Base-by-base conservation (phyloP, 2,329 filamentous ascomycete genomes). In the Aureobasidium sp. region DNA sequence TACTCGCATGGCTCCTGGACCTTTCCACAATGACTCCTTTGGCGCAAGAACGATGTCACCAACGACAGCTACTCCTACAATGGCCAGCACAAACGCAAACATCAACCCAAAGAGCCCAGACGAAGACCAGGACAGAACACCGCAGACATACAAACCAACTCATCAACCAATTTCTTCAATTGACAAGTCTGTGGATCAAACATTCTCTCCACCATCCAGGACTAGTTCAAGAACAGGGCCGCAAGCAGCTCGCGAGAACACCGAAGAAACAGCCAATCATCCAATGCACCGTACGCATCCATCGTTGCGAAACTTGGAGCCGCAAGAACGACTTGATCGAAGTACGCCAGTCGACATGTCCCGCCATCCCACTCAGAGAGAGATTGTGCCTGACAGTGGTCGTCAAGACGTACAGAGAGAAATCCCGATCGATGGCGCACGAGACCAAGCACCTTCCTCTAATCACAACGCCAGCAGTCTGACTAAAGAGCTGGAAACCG, bases 401-500 rank as follows among this genome's bases (percentile, higher is more conserved):
- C 42, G 37, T 25, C 62, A 64, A 9, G 64, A 49, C 15, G 42
- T 42, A n/a, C 44, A 56, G 12, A 52, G 36, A 31, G 56, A 52
- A 29, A 25, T n/a, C 20, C 63, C 37, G 5, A 53, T 63, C 17
- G 56, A 64, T 39, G 85, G 65, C 68, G 89, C 68, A 74, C 79
- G 68, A 74, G 87, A 70, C 76, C 85, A 72, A 78, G 87, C 64
- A 82, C 88, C 63, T 77, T 82, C 66, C 73, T 83, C 72, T 82
- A 86, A 70, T 80, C 84, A 73, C 8, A 85, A 88, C 67, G 87
- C 88, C 1, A 88, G 90, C 65, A 86, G 89, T 0, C 75, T 97
- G 14, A 80, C 90, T 15, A 93, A 94, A 72, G 94, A 99, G 72
- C 81, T 99, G 2, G 93, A 99, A 71, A 82, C 86, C 9, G 83